Evolutionary conservation across 1,139 yeast species (phyloP).

Genomic region (Yamadazyma diospyri): DNA sequence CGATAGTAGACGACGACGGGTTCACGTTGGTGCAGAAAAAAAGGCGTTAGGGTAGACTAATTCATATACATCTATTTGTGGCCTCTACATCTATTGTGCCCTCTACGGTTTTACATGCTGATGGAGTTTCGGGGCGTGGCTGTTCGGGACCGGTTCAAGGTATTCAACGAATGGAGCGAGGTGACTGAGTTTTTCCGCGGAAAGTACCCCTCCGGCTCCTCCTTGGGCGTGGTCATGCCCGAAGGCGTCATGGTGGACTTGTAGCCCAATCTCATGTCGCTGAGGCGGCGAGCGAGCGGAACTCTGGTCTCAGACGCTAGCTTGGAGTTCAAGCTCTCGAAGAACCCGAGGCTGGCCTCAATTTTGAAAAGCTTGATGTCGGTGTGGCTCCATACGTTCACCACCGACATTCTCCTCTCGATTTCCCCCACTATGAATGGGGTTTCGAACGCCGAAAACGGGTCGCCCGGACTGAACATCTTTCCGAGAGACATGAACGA

Average conservation of each 20-base stretch:
- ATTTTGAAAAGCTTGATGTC: conserved; percentile 58
- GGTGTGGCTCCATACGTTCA: conserved; percentile 65
- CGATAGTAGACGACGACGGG: conserved; percentile 89
- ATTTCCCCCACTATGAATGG: conserved; percentile 19
- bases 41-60: conserved; percentile 8
- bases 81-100: no score
- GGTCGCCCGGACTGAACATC: conserved; percentile 29
- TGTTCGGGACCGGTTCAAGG: conserved; percentile 37
- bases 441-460: conserved; percentile 15
- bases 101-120: conserved; percentile 17
- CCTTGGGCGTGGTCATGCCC: conserved; percentile 25
- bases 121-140: conserved; percentile 41
- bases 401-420: conserved; percentile 23
- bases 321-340: conserved; percentile 24
- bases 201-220: conserved; percentile 25
- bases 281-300: conserved; percentile 44
- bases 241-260: conserved; percentile 23
- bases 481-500: conserved; percentile 45
- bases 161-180: conserved; percentile 41
- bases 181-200: conserved; percentile 29
- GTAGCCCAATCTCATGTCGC: conserved; percentile 36
- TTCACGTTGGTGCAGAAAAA: conserved; percentile 78
- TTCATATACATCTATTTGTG: no score
- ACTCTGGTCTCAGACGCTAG: conserved; percentile 39
- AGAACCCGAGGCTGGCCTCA: conserved; percentile 39